Conservation (phyloP, 2,329 filamentous ascomycete species). For the Cercospora sp. region DNA sequence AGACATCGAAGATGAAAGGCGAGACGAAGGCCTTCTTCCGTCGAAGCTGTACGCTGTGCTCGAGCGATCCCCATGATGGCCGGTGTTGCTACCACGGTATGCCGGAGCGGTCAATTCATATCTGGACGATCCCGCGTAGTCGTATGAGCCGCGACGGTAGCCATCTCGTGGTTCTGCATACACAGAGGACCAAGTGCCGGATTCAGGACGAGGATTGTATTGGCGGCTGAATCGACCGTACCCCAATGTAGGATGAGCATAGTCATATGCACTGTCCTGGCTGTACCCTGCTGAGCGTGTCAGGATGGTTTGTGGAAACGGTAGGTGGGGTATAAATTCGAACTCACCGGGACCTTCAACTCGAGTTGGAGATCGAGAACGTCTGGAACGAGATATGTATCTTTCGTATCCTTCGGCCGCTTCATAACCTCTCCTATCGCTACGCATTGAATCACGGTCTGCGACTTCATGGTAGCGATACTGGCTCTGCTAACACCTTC, state of each 20-base stretch:
- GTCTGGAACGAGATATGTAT: not conserved
- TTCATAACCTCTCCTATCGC: not conserved
- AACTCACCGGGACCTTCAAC: not conserved
- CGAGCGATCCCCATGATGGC: not conserved
- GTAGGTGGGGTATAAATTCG: not conserved
- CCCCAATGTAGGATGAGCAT: not conserved
- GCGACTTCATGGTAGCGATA: not conserved
- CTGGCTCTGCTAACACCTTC: not conserved
- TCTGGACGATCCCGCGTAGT: not conserved
- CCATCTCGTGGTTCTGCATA: not conserved
- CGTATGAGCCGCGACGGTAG: not conserved
- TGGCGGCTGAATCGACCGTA: not conserved
- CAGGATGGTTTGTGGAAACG: not conserved
- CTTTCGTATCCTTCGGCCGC: not conserved
- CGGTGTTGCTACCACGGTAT: not conserved
- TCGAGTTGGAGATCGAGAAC: not conserved
- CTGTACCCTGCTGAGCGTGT: not conserved
- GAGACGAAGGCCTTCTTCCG: not conserved
- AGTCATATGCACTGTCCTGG: not conserved
- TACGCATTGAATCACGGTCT: not conserved
- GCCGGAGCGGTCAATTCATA: not conserved
- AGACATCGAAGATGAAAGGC: not conserved
- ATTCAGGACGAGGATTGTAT: not conserved
- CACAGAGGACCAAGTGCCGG: not conserved
- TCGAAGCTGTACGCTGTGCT: not conserved